phyloP scores from a whole-genome alignment of 768 basidiomycete genomes.

The Podaxis sp. region DNA sequence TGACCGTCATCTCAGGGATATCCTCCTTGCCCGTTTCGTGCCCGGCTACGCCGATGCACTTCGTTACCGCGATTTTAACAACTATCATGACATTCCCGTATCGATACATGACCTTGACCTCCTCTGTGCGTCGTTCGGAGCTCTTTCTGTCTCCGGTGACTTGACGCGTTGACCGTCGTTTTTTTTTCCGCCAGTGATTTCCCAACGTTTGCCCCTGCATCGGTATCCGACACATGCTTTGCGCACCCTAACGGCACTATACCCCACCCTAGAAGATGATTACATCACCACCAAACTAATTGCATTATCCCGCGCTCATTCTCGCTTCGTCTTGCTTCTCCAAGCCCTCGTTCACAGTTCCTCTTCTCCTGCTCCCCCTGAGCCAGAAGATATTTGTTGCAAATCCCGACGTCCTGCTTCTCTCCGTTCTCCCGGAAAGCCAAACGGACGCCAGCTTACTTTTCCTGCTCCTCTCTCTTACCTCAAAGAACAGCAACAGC shows the following conservation, averaged over 20 bases:
- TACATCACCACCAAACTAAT: conserved; percentile 37
- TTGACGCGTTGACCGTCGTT: conserved; percentile 16
- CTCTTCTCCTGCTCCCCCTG: conserved; percentile 41
- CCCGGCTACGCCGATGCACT: conserved; percentile 54
- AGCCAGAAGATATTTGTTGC: conserved; percentile 40
- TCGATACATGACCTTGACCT: conserved; percentile 61
- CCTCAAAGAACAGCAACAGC: conserved; percentile 18
- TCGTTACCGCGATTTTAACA: conserved; percentile 36
- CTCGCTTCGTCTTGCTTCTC: conserved; percentile 71
- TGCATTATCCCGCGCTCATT: conserved; percentile 60
- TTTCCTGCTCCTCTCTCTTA: conserved; percentile 77
- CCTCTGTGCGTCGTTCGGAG: conserved; percentile 47
- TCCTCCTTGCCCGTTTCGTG: conserved; percentile 51
- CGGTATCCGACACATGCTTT: conserved; percentile 72
- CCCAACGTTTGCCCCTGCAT: conserved; percentile 64
- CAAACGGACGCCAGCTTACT: conserved; percentile 53
- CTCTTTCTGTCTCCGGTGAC: conserved; percentile 9
- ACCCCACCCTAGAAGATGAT: conserved; percentile 33
- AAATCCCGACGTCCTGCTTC: conserved; percentile 26
- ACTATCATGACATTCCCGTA: conserved; percentile 48
- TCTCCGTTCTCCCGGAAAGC: conserved; percentile 20
- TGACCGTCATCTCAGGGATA: conserved; percentile 30
- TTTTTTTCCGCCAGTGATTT: conserved; percentile 48
- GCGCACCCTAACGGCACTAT: conserved; percentile 42
- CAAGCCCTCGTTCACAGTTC: conserved; percentile 74